phyloP scores from a whole-genome alignment of 2,329 filamentous ascomycete genomes.

The Neofusicoccum kwambonambiense region DNA sequence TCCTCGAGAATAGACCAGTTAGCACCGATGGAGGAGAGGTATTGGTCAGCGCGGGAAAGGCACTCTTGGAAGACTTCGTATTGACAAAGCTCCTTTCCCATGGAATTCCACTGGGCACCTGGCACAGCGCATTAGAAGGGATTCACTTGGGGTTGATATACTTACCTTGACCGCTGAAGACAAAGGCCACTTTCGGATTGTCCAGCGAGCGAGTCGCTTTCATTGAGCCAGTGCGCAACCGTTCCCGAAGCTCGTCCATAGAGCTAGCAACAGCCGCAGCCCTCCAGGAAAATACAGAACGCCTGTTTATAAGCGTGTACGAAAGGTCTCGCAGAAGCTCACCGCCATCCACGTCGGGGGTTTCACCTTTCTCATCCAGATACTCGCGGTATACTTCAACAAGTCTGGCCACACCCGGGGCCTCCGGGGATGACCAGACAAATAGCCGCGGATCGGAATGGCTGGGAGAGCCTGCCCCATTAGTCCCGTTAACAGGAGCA shows the following conservation, averaged over 20 bases:
- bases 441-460: neutral
- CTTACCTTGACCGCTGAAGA: slow-evolving; percentile 39
- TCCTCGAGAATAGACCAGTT: slow-evolving; percentile 23
- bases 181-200: slow-evolving; percentile 27
- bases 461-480: too few relatives aligned
- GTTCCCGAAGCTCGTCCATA: neutral
- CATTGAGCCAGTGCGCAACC: neutral
- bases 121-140: too few relatives aligned
- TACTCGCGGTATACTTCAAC: slow-evolving; percentile 4
- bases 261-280: neutral
- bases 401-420: neutral
- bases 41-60: slow-evolving; percentile 21
- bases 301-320: slow-evolving; percentile 6
- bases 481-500: too few relatives aligned
- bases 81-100: neutral
- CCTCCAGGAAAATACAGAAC: neutral
- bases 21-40: slow-evolving; percentile 14
- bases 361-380: neutral
- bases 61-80: slow-evolving; percentile 17
- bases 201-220: neutral
- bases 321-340: neutral
- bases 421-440: neutral
- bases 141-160: too few relatives aligned
- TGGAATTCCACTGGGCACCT: slow-evolving; percentile 18
- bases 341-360: neutral